Conservation (phyloP, 768 basidiomycete species). For the Boletus tylopilopsis region DNA sequence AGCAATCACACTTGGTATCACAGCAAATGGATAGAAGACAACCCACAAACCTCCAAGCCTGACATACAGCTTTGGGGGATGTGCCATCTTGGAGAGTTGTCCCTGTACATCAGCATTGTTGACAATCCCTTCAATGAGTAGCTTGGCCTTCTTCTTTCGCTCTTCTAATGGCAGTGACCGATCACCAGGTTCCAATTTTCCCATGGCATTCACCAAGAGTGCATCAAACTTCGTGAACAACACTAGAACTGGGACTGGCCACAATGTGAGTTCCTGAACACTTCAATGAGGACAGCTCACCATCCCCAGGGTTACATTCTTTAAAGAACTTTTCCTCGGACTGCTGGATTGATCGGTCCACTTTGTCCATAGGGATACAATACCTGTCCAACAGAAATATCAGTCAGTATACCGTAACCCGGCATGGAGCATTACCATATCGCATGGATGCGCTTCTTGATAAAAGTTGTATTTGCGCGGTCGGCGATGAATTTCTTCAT, state of each 20-base stretch:
- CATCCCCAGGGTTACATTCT: not conserved
- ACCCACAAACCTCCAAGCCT: not conserved
- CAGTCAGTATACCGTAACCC: no score
- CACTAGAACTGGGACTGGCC: conserved; percentile 5
- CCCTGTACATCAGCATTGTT: not conserved
- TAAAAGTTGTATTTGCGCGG: not conserved
- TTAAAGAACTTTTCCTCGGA: conserved; percentile 1
- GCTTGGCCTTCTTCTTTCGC: not conserved
- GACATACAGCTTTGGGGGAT: not conserved
- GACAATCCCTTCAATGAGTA: not conserved
- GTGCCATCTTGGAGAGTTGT: not conserved
- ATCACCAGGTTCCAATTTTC: not conserved
- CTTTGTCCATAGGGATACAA: conserved; percentile 5
- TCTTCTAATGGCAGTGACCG: not conserved
- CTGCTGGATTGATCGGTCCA: not conserved
- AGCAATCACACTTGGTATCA: not conserved
- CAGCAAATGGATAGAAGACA: not conserved
- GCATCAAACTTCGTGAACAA: conserved; percentile 7
- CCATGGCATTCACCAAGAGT: not conserved
- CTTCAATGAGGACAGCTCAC: not conserved
- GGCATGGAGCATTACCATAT: not conserved
- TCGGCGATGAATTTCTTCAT: conserved; percentile 1
- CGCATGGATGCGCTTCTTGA: not conserved
- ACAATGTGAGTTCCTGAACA: not conserved
- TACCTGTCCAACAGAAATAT: not conserved